Evolutionary conservation across 2,329 filamentous ascomycete species (phyloP).

Genomic region (Aspergillus arachidicola): DNA sequence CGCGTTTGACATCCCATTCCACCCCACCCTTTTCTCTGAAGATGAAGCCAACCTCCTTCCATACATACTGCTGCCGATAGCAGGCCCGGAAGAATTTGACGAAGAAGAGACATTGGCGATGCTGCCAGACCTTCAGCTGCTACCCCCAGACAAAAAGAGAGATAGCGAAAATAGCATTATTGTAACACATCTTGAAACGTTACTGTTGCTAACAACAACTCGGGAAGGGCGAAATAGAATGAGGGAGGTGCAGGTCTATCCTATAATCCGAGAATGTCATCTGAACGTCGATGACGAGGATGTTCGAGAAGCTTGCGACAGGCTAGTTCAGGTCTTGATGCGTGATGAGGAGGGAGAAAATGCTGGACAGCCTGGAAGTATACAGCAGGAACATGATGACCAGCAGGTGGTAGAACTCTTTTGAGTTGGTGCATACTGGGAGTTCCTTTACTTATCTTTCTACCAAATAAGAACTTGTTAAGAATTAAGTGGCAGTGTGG

Average conservation of each 20-base stretch:
- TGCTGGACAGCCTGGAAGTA: conserved; percentile 32
- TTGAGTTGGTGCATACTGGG: conserved; percentile 23
- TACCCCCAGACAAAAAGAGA: conserved; percentile 85
- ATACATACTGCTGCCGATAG: conserved; percentile 85
- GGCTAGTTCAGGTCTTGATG: conserved; percentile 86
- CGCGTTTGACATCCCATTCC: conserved; percentile 76
- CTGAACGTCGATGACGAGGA: conserved; percentile 73
- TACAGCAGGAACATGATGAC: conserved; percentile 46
- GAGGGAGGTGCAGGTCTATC: conserved; percentile 80
- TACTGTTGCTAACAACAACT: conserved; percentile 81
- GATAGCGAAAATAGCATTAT: conserved; percentile 77
- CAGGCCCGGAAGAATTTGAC: conserved; percentile 82
- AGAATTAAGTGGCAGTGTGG: neutral
- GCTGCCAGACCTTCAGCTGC: conserved; percentile 85
- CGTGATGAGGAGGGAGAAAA: conserved; percentile 69
- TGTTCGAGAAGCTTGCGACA: conserved; percentile 82
- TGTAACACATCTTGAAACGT: conserved; percentile 83
- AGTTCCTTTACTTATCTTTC: neutral
- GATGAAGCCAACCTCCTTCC: conserved; percentile 79
- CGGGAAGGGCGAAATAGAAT: conserved; percentile 73
- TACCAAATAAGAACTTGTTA: neutral
- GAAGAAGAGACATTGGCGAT: conserved; percentile 85
- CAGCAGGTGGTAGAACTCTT: conserved; percentile 51
- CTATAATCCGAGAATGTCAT: conserved; percentile 85
- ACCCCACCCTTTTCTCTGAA: conserved; percentile 70